Conservation (phyloP, 192 early-diverging fungal species). For the Podila clonocystis region DNA sequence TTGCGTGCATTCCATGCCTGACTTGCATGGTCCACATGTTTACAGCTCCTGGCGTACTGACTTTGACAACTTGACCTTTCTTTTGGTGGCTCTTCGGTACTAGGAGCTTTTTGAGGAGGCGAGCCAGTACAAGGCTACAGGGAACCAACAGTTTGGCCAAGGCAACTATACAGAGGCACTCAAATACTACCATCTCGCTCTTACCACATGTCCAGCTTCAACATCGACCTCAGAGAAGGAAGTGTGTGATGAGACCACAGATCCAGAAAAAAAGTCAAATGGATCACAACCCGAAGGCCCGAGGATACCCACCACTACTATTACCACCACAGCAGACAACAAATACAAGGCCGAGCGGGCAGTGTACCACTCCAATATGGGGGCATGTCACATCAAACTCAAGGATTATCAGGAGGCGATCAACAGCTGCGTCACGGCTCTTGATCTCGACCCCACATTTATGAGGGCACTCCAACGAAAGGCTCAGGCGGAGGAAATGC, state of each 20-base stretch:
- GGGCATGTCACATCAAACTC: slow-evolving; percentile 69
- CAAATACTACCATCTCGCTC: slow-evolving; percentile 54
- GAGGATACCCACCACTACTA: background rate
- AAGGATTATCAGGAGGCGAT: slow-evolving; percentile 27
- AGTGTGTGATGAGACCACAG: slow-evolving; percentile 3
- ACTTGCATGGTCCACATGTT: too few relatives aligned
- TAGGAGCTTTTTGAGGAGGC: slow-evolving; percentile 58
- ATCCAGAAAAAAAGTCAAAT: background rate
- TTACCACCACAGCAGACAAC: background rate
- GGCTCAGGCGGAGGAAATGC: slow-evolving; percentile 68
- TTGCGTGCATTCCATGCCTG: too few relatives aligned
- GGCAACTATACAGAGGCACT: slow-evolving; percentile 57
- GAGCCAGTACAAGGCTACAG: slow-evolving; percentile 54
- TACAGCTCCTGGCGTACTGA: background rate
- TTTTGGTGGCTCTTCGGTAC: background rate
- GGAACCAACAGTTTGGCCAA: slow-evolving; percentile 58
- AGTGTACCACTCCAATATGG: slow-evolving; percentile 69
- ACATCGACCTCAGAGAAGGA: slow-evolving; percentile 3
- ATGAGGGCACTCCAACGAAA: slow-evolving; percentile 67
- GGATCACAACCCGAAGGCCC: background rate
- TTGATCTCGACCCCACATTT: slow-evolving; percentile 64
- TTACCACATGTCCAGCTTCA: slow-evolving; percentile 53
- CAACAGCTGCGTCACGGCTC: slow-evolving; percentile 45
- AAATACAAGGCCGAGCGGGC: slow-evolving; percentile 55
- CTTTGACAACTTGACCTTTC: background rate